Conservation (phyloP, 2,329 filamentous ascomycete species). For the Penicillium sp. region DNA sequence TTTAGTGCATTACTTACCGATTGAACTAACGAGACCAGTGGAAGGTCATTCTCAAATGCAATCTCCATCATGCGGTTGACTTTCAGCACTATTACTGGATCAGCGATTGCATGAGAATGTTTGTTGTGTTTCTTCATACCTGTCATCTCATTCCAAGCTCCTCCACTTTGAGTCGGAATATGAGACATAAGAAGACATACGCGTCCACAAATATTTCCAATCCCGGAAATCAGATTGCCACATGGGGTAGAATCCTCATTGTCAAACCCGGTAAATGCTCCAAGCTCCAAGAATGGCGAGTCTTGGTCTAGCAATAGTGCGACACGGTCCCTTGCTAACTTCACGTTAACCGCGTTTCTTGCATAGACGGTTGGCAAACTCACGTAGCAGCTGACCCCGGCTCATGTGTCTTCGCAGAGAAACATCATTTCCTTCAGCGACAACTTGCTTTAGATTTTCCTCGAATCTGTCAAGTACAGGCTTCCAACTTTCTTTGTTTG, state of each 20-base stretch:
- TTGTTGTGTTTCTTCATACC: constrained; percentile 15
- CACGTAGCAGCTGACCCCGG: constrained; percentile 33
- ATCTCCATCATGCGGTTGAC: constrained; percentile 42
- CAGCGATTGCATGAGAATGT: not conserved
- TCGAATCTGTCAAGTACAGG: constrained; percentile 37
- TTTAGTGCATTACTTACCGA: constrained; percentile 27
- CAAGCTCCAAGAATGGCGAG: constrained; percentile 44
- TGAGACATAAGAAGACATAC: constrained; percentile 44
- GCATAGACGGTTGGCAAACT: not conserved
- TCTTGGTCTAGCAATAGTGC: constrained; percentile 40
- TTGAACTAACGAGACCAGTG: constrained; percentile 43
- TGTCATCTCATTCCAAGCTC: constrained; percentile 48
- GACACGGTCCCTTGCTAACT: constrained; percentile 41
- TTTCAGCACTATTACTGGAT: constrained; percentile 26
- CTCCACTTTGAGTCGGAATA: constrained; percentile 46
- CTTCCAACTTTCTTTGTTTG: constrained; percentile 27
- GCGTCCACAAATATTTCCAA: constrained; percentile 38
- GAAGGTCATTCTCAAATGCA: constrained; percentile 43
- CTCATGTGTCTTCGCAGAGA: constrained; percentile 32
- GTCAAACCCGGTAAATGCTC: constrained; percentile 39
- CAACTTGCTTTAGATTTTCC: constrained; percentile 27
- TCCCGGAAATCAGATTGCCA: constrained; percentile 42
- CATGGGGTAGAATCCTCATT: constrained; percentile 38
- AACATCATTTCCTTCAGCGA: constrained; percentile 31
- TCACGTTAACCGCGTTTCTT: too few relatives aligned